Percentiles rank a stretch among this genome's conserved stretches.
These are phyloP conservation scores for Aspergillus aculeatus DNA, from an alignment of 2,329 filamentous ascomycete species.

Conservation along the genomic window DNA sequence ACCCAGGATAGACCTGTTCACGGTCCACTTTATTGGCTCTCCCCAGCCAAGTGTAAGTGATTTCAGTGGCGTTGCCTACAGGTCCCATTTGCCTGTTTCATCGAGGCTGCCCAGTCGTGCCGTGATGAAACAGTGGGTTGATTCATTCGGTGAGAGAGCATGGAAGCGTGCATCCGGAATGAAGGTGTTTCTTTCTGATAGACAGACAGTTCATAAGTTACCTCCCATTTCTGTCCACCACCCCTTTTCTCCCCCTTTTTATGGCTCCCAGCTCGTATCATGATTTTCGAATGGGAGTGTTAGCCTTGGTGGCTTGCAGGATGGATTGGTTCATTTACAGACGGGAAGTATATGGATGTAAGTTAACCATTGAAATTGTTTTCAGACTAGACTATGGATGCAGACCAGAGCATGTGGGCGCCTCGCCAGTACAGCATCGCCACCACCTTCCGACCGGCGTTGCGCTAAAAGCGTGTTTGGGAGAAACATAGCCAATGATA, in stretches of 20 bases:
- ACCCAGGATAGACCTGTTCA: neutral
- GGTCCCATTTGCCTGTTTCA: neutral
- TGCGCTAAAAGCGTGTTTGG: neutral
- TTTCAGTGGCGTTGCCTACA: neutral
- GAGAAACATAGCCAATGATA: neutral
- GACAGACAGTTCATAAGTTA: neutral
- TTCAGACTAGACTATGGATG: neutral
- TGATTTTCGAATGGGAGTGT: neutral
- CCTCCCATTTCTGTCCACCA: neutral
- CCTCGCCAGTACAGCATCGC: neutral
- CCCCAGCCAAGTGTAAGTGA: neutral
- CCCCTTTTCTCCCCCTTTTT: neutral
- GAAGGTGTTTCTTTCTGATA: neutral
- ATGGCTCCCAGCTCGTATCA: neutral
- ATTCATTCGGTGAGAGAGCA: neutral
- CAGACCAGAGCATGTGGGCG: neutral
- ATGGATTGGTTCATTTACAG: neutral
- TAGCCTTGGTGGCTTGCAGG: neutral
- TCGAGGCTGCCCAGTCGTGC: neutral
- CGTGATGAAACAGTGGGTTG: neutral
- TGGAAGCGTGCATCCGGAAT: neutral
- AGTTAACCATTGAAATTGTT: neutral
- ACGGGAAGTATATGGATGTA: neutral
- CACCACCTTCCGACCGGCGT: neutral
- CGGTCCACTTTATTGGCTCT: neutral